Conservation (phyloP, 495 filamentous ascomycete genomes). For the Chaetomium cochliodes region DNA sequence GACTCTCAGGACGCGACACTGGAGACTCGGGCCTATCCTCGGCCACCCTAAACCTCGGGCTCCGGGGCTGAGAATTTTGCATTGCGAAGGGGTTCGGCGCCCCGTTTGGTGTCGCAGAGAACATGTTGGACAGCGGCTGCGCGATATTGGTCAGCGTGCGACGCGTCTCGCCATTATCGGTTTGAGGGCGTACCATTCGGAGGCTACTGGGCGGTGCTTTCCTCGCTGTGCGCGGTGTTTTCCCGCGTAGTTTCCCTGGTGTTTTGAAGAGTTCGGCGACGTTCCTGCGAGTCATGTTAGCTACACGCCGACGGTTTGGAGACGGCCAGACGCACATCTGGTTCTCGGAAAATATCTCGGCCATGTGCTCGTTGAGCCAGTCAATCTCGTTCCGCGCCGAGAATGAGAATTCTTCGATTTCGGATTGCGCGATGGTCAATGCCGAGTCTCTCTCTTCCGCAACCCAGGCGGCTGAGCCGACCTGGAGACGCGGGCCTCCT, state of each 20-base stretch:
- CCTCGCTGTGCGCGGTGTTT: slow-evolving; percentile 80
- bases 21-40: slow-evolving; percentile 28
- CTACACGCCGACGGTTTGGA: background rate
- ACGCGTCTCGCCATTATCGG: slow-evolving; percentile 9
- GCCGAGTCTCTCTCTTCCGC: slow-evolving; percentile 52
- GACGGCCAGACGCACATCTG: slow-evolving; percentile 61
- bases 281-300: slow-evolving; percentile 53
- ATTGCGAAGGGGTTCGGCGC: slow-evolving; percentile 48
- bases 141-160: slow-evolving; percentile 24
- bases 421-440: slow-evolving; percentile 52
- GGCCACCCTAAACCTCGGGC: slow-evolving; percentile 43
- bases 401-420: slow-evolving; percentile 86
- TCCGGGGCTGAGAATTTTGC: slow-evolving; percentile 35
- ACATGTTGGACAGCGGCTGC: slow-evolving; percentile 82
- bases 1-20: slow-evolving; percentile 30
- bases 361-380: slow-evolving; percentile 97
- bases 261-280: slow-evolving; percentile 94
- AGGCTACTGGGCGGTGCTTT: slow-evolving; percentile 64
- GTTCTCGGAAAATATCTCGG: slow-evolving; percentile 82
- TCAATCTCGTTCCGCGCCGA: slow-evolving; percentile 87
- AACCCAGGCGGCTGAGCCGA: slow-evolving; percentile 57
- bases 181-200: slow-evolving; percentile 60
- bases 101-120: slow-evolving; percentile 54
- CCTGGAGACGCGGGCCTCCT: slow-evolving; percentile 52
- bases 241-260: slow-evolving; percentile 88